Evolutionary conservation across 2,329 filamentous ascomycete species (phyloP).

Genomic region (Fusarium protoensiforme): DNA sequence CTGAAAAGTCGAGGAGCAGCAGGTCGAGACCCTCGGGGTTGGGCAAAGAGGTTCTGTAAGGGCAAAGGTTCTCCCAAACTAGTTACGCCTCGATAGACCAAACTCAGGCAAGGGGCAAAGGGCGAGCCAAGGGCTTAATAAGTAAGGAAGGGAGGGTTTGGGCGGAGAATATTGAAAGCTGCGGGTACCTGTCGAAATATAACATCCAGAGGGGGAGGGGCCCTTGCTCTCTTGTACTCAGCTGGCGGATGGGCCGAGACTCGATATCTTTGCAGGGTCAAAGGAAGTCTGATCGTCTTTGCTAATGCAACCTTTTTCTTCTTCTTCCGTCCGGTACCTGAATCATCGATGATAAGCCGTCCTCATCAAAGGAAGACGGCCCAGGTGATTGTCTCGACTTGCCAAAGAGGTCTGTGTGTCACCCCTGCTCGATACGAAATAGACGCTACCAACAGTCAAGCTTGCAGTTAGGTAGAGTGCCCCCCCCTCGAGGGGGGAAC

Average conservation of each 20-base stretch:
- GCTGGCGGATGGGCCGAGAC: slow-evolving; percentile 38
- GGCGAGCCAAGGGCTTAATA: slow-evolving; percentile 35
- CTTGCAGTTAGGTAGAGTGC: slow-evolving; percentile 36
- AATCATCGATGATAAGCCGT: slow-evolving; percentile 42
- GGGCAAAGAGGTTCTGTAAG: slow-evolving; percentile 4
- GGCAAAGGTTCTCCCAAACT: slow-evolving; percentile 21
- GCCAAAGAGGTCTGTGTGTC: slow-evolving; percentile 48
- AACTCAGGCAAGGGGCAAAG: slow-evolving; percentile 29
- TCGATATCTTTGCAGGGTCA: slow-evolving; percentile 30
- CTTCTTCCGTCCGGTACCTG: slow-evolving; percentile 45
- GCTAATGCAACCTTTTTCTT: slow-evolving; percentile 44
- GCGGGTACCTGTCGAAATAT: slow-evolving; percentile 32
- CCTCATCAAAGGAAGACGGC: slow-evolving; percentile 41
- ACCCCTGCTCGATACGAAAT: slow-evolving; percentile 40
- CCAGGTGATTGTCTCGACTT: slow-evolving; percentile 48
- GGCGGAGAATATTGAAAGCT: slow-evolving; percentile 36
- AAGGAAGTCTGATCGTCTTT: slow-evolving; percentile 31
- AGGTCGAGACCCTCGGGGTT: slow-evolving; percentile 18
- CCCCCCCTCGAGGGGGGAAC: slow-evolving; percentile 13
- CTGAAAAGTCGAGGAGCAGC: slow-evolving; percentile 22
- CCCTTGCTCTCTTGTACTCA: slow-evolving; percentile 46
- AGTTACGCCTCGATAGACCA: slow-evolving; percentile 22
- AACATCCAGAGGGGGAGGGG: slow-evolving; percentile 42
- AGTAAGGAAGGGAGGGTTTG: slow-evolving; percentile 41
- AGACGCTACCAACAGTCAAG: slow-evolving; percentile 42